Conservation (phyloP, 1,284 basidiomycete genomes). For the Chondrostereum purpureum region DNA sequence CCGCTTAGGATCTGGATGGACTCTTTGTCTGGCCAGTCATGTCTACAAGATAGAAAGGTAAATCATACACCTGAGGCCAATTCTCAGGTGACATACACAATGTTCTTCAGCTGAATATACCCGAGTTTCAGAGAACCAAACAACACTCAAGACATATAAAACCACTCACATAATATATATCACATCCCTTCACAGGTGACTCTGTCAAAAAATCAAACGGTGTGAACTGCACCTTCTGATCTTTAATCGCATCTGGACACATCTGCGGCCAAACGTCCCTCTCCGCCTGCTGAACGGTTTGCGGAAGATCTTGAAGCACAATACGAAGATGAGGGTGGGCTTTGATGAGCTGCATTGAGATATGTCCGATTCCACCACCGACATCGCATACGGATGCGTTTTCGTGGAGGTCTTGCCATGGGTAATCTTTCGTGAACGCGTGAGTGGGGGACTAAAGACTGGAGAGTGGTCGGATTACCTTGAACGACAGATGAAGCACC, state of each 20-base stretch:
- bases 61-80: too few species aligned
- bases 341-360: too few species aligned
- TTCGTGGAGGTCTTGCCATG: neutral
- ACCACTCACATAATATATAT: slow-evolving; percentile 3
- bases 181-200: neutral
- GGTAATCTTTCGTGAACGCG: neutral
- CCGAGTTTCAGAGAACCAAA: neutral
- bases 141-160: too few species aligned
- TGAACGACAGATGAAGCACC: slow-evolving; percentile 21
- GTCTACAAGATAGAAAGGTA: slow-evolving; percentile 7
- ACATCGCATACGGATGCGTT: neutral
- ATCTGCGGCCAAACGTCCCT: slow-evolving; percentile 8
- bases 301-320: too few species aligned
- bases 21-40: slow-evolving; percentile 23
- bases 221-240: slow-evolving; percentile 15
- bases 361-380: neutral
- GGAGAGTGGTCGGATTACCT: slow-evolving; percentile 12
- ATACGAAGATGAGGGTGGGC: too few species aligned
- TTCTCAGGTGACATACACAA: slow-evolving; percentile 11
- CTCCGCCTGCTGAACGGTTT: too few species aligned
- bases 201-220: slow-evolving; percentile 4
- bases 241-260: slow-evolving; percentile 21
- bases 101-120: slow-evolving; percentile 7
- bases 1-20: slow-evolving; percentile 18
- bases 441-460: neutral